Evolutionary conservation across 495 filamentous ascomycete species (phyloP).

Genomic region (Cladorrhinum samala): DNA sequence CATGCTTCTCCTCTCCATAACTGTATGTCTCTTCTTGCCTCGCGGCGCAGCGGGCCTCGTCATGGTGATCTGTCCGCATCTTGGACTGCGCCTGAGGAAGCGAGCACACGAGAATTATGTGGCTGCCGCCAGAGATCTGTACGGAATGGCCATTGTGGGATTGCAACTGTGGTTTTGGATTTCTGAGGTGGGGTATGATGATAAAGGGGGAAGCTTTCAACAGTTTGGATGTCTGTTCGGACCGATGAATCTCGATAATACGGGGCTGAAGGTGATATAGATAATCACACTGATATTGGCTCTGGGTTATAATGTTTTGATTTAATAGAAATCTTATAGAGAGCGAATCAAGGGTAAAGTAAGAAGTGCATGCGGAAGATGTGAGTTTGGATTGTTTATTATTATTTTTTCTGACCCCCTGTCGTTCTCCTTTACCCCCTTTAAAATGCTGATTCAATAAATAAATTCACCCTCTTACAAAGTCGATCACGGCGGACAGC

Average conservation of each 20-base stretch:
- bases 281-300: conserved; percentile 17
- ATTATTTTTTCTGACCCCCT: neutral
- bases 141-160: conserved; percentile 23
- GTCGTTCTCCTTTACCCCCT: neutral
- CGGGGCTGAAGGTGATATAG: conserved; percentile 21
- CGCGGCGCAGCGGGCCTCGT: conserved; percentile 29
- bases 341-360: neutral
- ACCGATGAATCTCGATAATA: conserved; percentile 12
- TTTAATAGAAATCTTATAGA: conserved; percentile 1
- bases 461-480: neutral
- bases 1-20: conserved; percentile 31
- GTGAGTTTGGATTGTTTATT: neutral
- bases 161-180: conserved; percentile 40
- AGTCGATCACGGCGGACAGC: conserved; percentile 1
- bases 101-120: conserved; percentile 4
- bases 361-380: neutral
- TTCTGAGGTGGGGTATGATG: conserved; percentile 10
- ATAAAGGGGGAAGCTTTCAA: neutral
- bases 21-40: conserved; percentile 27
- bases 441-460: neutral
- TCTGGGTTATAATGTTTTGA: conserved; percentile 6
- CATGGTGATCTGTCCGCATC: conserved; percentile 21
- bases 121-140: conserved; percentile 4
- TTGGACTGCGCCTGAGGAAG: conserved; percentile 2
- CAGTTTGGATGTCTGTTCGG: conserved; percentile 25